phyloP scores from a whole-genome alignment of 177 flowering plant genomes.

The Vitis hybrid region DNA sequence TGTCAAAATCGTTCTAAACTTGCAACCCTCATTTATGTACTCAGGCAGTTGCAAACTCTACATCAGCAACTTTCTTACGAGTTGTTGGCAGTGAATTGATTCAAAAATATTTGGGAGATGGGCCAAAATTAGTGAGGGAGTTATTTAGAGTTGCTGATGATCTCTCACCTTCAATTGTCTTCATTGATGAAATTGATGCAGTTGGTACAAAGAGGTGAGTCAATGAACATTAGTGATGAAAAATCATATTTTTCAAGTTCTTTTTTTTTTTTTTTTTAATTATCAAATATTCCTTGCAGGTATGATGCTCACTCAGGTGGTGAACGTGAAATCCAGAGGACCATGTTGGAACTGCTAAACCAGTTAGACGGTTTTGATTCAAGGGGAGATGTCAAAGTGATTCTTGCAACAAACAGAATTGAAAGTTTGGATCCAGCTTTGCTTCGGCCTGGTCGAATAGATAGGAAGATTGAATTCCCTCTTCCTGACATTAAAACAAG shows the following conservation, averaged over 20 bases:
- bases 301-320: slow-evolving; percentile 60
- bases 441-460: slow-evolving; percentile 55
- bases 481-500: slow-evolving; percentile 52
- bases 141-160: slow-evolving; percentile 72
- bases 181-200: slow-evolving; percentile 73
- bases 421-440: slow-evolving; percentile 56
- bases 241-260: neutral
- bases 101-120: slow-evolving; percentile 75
- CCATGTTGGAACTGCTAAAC: slow-evolving; percentile 52
- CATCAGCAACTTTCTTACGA: slow-evolving; percentile 61
- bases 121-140: slow-evolving; percentile 75
- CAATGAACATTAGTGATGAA: neutral
- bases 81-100: slow-evolving; percentile 62
- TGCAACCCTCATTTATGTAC: neutral
- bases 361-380: slow-evolving; percentile 68
- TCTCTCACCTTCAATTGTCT: slow-evolving; percentile 87
- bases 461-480: slow-evolving; percentile 50
- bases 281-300: slow-evolving; percentile 18
- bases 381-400: slow-evolving; percentile 54
- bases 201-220: slow-evolving; percentile 64
- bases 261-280: neutral
- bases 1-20: neutral
- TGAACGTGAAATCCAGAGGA: slow-evolving; percentile 62
- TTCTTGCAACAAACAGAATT: slow-evolving; percentile 53
- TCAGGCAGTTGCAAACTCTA: slow-evolving; percentile 60